These are phyloP conservation scores for Colletotrichum phormii DNA, from an alignment of 2,329 filamentous ascomycete genomes.

Conservation along the genomic window DNA sequence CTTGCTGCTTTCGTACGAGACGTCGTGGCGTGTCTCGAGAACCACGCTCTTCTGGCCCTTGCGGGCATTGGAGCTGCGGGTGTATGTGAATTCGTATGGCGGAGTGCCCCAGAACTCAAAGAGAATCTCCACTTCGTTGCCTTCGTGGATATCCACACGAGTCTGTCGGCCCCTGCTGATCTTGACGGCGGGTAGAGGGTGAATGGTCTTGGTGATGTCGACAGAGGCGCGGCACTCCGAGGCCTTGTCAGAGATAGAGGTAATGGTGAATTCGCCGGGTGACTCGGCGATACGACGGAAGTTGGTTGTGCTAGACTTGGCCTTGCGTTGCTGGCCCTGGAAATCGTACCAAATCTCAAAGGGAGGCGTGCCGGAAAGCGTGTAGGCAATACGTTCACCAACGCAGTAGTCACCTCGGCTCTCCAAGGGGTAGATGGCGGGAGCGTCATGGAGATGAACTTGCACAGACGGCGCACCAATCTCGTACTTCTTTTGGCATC, in stretches of 20 bases:
- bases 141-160: conserved; percentile 95
- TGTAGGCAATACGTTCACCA: conserved; percentile 93
- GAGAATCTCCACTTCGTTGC: conserved; percentile 89
- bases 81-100: conserved; percentile 98
- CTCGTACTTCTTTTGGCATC: conserved; percentile 85
- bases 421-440: conserved; percentile 89
- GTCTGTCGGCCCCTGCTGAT: conserved; percentile 86
- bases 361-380: conserved; percentile 88
- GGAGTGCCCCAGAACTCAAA: conserved; percentile 97
- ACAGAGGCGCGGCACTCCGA: conserved; percentile 87
- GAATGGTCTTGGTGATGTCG: conserved; percentile 84
- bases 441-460: conserved; percentile 92
- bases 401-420: conserved; percentile 91
- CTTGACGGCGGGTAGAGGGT: conserved; percentile 90
- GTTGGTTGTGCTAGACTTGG: conserved; percentile 80
- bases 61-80: conserved; percentile 85
- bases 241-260: conserved; percentile 86
- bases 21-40: conserved; percentile 90
- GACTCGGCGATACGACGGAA: conserved; percentile 95
- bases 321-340: conserved; percentile 81
- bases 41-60: conserved; percentile 83
- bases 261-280: conserved; percentile 89
- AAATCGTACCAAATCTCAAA: conserved; percentile 96
- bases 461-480: conserved; percentile 81
- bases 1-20: conserved; percentile 84